Evolutionary conservation across 768 basidiomycete genomes (phyloP), one percentile per base, ranked within the genome.

Genomic region (Phaffia tasmanica): DNA sequence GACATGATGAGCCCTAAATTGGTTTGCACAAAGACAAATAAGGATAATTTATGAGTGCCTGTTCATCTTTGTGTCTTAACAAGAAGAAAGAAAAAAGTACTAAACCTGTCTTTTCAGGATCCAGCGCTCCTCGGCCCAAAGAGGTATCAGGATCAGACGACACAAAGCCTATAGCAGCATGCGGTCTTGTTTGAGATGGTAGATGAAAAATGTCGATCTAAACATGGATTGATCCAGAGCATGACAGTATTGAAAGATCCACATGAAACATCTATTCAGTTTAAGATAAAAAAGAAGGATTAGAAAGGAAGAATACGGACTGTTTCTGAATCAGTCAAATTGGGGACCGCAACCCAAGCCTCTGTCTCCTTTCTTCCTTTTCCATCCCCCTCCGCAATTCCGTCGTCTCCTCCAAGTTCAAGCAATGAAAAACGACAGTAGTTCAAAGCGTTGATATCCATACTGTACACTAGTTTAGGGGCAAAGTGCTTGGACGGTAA

Each of bases 381-480:
- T 9, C 65, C 67, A 54, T 60, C 27, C 49, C 65, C 67, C 56
- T 60, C 27, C 49, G 42, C 51, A 21, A 27, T 47, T 11, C 23
- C 25, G n/a, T 70, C 71, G 69, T 62, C 42, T 49, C 25, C 23
- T 35, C 68, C 62, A 49, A 57, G 60, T 27, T 67, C 75, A 48
- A 87, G 74, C 2, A 97, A 78, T 8, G 88, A 86, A 76, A 95
- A 92, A 1, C 86, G 84, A 76, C 94, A 98, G 75, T 87, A 97
- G 73, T 94, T 95, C 64, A 98, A 80, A 1, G 94, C 85, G 73
- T 99, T 99, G 67, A 93, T 85, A 72, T 91, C 88, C 75, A 98
- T 77, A 0, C 87, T 86, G 71, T 85, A 86, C 15, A 77, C 74
- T 3, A 88, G 74, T 8, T 73, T 67, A 3, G 87, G 87, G 0